phyloP scores from a whole-genome alignment of 2,329 filamentous ascomycete species.

The Polytolypa hystricis region DNA sequence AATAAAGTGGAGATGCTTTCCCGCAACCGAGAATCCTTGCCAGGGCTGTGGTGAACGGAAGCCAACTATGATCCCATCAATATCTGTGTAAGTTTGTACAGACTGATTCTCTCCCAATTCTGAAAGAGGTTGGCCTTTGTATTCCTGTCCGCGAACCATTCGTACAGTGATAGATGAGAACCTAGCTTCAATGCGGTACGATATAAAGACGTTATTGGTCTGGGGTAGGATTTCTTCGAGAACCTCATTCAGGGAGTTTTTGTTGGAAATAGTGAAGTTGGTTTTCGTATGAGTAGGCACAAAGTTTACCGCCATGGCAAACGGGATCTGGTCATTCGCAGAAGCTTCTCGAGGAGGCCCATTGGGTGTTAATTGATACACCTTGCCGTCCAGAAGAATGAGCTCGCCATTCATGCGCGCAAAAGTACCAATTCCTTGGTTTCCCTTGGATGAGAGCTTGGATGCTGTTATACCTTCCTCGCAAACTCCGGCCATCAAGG shows the following conservation, averaged over 20 bases:
- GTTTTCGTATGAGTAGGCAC: conserved; percentile 15
- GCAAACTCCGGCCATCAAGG: conserved; percentile 36
- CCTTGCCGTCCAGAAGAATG: conserved; percentile 30
- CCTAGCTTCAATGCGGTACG: conserved; percentile 17
- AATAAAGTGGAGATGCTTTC: conserved; percentile 35
- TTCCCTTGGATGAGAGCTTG: conserved; percentile 36
- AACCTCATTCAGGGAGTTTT: conserved; percentile 14
- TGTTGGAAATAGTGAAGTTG: conserved; percentile 12
- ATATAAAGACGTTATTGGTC: conserved; percentile 19
- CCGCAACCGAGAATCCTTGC: conserved; percentile 32
- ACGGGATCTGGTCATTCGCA: conserved; percentile 28
- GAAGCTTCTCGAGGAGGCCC: conserved; percentile 24
- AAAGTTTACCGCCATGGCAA: conserved; percentile 24
- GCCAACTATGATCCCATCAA: conserved; percentile 32
- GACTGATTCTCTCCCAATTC: conserved; percentile 31
- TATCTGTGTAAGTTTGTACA: conserved; percentile 26
- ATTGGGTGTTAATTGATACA: conserved; percentile 32
- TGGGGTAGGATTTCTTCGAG: conserved; percentile 14
- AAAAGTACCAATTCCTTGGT: conserved; percentile 41
- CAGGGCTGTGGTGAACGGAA: conserved; percentile 31
- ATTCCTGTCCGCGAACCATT: conserved; percentile 20
- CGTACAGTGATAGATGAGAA: conserved; percentile 19
- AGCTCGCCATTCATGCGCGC: conserved; percentile 34
- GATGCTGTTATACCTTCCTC: conserved; percentile 38
- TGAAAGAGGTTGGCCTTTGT: conserved; percentile 19